Base-by-base conservation (phyloP, 495 filamentous ascomycete genomes). In the Neurospora sp. region DNA sequence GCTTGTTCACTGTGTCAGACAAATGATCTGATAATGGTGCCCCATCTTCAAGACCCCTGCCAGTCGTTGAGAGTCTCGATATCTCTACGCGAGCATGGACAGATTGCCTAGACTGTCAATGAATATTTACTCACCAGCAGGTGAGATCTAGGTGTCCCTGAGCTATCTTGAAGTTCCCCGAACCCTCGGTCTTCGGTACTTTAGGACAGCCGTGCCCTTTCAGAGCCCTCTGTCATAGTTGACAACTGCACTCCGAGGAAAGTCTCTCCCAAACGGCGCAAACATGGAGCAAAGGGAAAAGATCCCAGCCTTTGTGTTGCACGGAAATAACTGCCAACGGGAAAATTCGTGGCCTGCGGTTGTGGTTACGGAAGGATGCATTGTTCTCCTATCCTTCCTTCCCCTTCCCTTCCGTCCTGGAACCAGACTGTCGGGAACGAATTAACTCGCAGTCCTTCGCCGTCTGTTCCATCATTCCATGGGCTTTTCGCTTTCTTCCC, bases 371-470 rank as follows among this genome's bases (percentile, higher is more conserved):
- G 54, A 66, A 35, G 23, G 27, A 37, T 66, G 27, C 31, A 35
- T 35, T 66, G 14, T 66, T 18, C 54, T 35, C 12, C 14, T 62
- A 62, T 62, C 54, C 23, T 31, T 31, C 54, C 27, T 31, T 35
- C 12, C 54, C 54, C 14, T 62, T 35, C 54, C 54, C 27, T 66
- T 66, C 27, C 54, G 54, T 66, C 27, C 54, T 46, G 69, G 73
- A 74, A 44, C 73, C 73, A 72, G 44, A 69, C 39, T 42, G 73
- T 44, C 70, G 73, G 73, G 73, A 74, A 72, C 73, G 73, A 69
- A 74, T 74, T 14, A 71, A 27, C 12, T 66, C 12, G 12, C 54
- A 35, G 23, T 27, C 54, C 27, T 62, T 35, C 27, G 54, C 54
- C 27, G 14, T 66, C 54, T 66, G 12, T 35, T 35, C 54, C 27